These are phyloP conservation scores for Ustilago bromivora DNA, from an alignment of 1,284 basidiomycete species.

Conservation along the genomic window DNA sequence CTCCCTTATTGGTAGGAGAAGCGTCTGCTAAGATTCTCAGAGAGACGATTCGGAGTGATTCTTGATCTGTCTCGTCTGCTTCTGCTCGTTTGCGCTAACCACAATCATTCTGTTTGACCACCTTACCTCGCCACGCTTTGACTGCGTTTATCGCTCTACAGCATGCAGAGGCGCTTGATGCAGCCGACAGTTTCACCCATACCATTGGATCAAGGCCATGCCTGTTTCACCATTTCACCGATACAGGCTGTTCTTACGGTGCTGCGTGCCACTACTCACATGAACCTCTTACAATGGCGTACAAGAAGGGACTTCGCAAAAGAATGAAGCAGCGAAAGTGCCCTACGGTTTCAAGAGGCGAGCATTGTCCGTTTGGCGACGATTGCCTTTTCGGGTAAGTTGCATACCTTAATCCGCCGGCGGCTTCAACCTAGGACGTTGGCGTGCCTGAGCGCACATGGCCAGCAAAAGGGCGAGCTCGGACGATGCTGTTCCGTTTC, in stretches of 20 bases:
- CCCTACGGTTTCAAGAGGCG: constrained; percentile 14
- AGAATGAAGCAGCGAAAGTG: constrained; percentile 28
- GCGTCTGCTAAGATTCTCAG: constrained; percentile 7
- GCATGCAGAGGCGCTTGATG: constrained; percentile 8
- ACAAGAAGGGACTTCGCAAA: constrained; percentile 14
- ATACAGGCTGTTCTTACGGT: not conserved
- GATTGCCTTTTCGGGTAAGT: constrained; percentile 46
- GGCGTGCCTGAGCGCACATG: not conserved
- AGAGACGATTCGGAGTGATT: not conserved
- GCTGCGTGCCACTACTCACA: constrained; percentile 34
- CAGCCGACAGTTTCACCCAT: not conserved
- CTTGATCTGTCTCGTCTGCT: not conserved
- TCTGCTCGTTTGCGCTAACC: not conserved
- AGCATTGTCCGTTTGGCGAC: constrained; percentile 33
- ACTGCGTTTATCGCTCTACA: not conserved
- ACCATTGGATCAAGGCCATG: constrained; percentile 10
- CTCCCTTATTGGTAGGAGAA: not conserved
- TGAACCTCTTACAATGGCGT: constrained; percentile 13
- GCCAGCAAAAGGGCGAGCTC: not conserved
- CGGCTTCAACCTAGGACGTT: not conserved
- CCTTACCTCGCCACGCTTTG: not conserved
- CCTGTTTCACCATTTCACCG: constrained; percentile 32
- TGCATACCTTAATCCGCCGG: not conserved
- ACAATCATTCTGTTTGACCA: not conserved
- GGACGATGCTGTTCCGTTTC: not conserved